phyloP scores from a whole-genome alignment of 805 yeast species.

The Lipomyces oligophaga region DNA sequence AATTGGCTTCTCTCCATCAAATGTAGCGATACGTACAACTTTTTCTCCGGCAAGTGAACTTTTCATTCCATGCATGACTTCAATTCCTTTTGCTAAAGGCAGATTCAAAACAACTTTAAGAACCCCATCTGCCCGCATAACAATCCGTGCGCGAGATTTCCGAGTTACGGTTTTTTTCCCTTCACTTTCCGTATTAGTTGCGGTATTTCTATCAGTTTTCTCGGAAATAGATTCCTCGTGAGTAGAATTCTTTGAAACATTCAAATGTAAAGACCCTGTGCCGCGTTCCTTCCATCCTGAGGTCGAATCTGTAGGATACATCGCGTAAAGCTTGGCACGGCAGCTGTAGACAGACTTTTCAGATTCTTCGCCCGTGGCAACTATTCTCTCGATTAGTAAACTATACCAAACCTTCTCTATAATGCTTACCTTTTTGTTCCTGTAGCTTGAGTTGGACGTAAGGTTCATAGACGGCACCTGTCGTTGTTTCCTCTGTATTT shows the following conservation, averaged over 20 bases:
- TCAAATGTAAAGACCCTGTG: slow-evolving; percentile 79
- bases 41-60: slow-evolving; percentile 81
- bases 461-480: slow-evolving; percentile 35
- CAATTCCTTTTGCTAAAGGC: slow-evolving; percentile 52
- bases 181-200: background rate
- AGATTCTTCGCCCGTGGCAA: slow-evolving; percentile 88
- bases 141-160: slow-evolving; percentile 53
- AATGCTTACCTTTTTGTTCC: slow-evolving; percentile 28
- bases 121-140: slow-evolving; percentile 88
- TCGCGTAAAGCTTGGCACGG: slow-evolving; percentile 72
- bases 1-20: slow-evolving; percentile 62
- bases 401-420: slow-evolving; percentile 23
- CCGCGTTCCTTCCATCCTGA: slow-evolving; percentile 96
- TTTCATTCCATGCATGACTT: slow-evolving; percentile 73
- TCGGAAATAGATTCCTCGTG: slow-evolving; percentile 12
- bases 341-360: slow-evolving; percentile 66
- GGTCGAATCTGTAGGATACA: slow-evolving; percentile 59
- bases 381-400: no score
- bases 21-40: slow-evolving; percentile 68
- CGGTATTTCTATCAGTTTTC: background rate
- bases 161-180: slow-evolving; percentile 13
- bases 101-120: slow-evolving; percentile 77
- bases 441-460: slow-evolving; percentile 37
- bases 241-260: slow-evolving; percentile 38
- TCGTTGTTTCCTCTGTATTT: slow-evolving; percentile 33